Percentiles rank a stretch among this genome's conserved stretches.
Evolutionary conservation across 805 yeast species (phyloP).

Genomic region (Limtongia smithiae): DNA sequence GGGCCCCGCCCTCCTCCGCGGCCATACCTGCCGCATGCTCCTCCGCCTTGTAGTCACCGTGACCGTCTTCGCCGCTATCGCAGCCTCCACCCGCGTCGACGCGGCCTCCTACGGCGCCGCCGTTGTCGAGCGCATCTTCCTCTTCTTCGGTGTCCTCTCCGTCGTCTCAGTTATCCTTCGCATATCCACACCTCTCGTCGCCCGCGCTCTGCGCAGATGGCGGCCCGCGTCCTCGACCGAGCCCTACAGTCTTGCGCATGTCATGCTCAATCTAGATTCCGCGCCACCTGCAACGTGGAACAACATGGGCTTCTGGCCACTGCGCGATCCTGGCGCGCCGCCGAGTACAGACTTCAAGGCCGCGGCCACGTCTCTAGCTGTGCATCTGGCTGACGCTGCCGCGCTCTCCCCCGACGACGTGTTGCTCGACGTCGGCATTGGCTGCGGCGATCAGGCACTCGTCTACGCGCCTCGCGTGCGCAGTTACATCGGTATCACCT

Average conservation of each 20-base stretch:
- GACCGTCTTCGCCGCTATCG: constrained; percentile 1
- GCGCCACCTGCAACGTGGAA: constrained; percentile 18
- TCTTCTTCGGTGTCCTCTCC: constrained; percentile 12
- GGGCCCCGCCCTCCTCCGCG: too few species aligned
- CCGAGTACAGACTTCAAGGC: background rate
- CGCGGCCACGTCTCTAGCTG: constrained; percentile 13
- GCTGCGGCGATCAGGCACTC: constrained; percentile 27
- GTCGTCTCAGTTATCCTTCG: constrained; percentile 1
- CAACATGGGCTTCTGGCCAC: constrained; percentile 26
- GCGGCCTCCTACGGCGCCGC: background rate
- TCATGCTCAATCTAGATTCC: constrained; percentile 20
- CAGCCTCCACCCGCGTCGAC: constrained; percentile 2
- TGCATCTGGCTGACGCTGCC: constrained; percentile 13
- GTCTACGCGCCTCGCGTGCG: constrained; percentile 14
- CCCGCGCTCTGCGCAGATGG: background rate
- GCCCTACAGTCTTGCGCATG: constrained; percentile 16
- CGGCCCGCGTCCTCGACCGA: background rate
- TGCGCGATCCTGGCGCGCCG: background rate
- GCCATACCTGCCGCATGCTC: too few species aligned
- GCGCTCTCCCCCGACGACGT: constrained; percentile 4
- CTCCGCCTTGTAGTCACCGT: too few species aligned
- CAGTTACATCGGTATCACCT: constrained; percentile 19
- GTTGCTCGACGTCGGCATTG: constrained; percentile 23
- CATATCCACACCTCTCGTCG: background rate
- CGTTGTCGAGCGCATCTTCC: constrained; percentile 11